Base-by-base conservation (phyloP, 2,329 filamentous ascomycete genomes). In the Geosmithia putterillii region DNA sequence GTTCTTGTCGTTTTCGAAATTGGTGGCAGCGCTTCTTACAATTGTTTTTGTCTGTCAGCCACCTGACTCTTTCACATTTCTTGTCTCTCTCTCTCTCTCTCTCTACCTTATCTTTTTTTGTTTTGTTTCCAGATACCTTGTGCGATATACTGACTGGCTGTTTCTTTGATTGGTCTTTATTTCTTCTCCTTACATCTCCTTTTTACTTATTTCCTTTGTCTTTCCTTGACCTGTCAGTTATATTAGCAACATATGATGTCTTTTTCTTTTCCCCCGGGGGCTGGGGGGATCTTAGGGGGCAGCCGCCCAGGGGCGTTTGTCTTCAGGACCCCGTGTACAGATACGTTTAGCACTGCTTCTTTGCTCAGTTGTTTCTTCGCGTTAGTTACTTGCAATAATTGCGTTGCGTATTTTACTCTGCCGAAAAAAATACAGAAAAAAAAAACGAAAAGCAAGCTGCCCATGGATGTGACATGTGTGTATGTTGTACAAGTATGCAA, bases 131-230 rank as follows among this genome's bases (percentile, higher is more conserved):
- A 48, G 46, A 48, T 50, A 48, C 48, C 46, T 48, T 75, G 71
- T 75, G 74, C 70, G 65, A 74, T 71, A 71, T 70, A 71, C 60
- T 61, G 56, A 63, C 54, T 61, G 53, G 46, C 45, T 41, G 48
- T 45, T 47, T 49, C 51, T 42, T 40, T 45, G 42, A 44, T 44
- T 10, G n/a, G 39, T 40, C n/a, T 42, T 22, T 25, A 7, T 34
- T 42, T 28, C 21, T 21, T n/a, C 3, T 36, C 18, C 32, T 17
- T 36, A 17, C 23, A 38, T 38, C 20, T 41, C 37, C 28, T 19
- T 21, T 38, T 40, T 9, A 14, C 7, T 39, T 46, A 10, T 45
- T 45, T 40, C 18, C n/a, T 7, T 25, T 21, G 17, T 41, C 34
- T 28, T 38, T 32, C 19, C 22, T 28, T 37, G 18, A 25, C 20